Evolutionary conservation across 1,139 yeast genomes (phyloP), one percentile per base, ranked within the genome.

Genomic region (Nakaseomyces bracarensis): DNA sequence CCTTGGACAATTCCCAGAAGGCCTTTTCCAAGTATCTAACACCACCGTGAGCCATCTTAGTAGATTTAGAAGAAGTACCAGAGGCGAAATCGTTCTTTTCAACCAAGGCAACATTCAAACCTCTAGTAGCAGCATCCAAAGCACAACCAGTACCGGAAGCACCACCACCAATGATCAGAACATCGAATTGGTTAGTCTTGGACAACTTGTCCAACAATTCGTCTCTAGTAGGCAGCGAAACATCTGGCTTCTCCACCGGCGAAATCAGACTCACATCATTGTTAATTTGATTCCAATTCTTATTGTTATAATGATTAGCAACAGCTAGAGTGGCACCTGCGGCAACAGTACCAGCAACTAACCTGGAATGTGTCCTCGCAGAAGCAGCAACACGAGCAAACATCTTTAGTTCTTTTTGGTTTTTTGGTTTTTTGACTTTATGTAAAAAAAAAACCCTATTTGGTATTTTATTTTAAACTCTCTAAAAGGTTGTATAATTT

Each of bases 21-120:
- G 97, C 97, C 69, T 89, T 89, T 65, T 89, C 97, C 60, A 89
- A 74, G 66, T 89, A 89, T 58, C 97, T 74, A 41, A 89, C 96
- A 60, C 97, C 97, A 51, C 97, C 97, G 61, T 89, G 97, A 36
- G 95, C 95, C 79, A 89, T 84, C 67, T 89, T 89, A 43, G 97
- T 89, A n/a, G 95, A 83, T 58, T 89, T 82, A 25, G 96, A 86
- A 3, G 95, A 83, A 13, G 97, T 89, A 38, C 95, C 96, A 10
- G 87, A 71, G 9, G 96, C 94, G 61, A 82, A 89, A 67, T 89
- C 97, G 51, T 77, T 78, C 59, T 82, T 81, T 65, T 89, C 97
- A 48, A 89, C 73, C 46, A 89, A 65, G 44, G 94, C 86, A 37
- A 87, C 96, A 59, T 85, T 83, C 53, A 87, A 75, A 28, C 96